Conservation (phyloP, 2,329 filamentous ascomycete species). For the Endocalyx cinctus region DNA sequence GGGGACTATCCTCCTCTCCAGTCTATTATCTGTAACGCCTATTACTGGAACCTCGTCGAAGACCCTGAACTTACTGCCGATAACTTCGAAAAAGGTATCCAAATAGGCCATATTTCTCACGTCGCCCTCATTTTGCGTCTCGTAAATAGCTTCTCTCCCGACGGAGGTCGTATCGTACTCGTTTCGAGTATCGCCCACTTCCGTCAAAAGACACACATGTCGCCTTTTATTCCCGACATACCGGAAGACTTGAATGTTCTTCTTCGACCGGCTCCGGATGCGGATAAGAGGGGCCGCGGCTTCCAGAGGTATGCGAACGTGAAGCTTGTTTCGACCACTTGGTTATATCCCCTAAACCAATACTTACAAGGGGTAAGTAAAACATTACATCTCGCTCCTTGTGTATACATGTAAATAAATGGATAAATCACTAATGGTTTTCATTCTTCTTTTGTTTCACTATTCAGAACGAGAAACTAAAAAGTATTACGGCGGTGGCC, state of each 20-base stretch:
- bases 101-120: conserved; percentile 33
- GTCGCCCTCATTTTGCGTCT: conserved; percentile 27
- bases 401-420: too few species aligned
- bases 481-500: conserved; percentile 3
- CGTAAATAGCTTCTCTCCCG: conserved; percentile 54
- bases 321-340: conserved; percentile 32
- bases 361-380: conserved; percentile 15
- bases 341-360: conserved; percentile 33
- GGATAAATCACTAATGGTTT: too few species aligned
- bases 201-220: conserved; percentile 31
- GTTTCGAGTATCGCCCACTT: conserved; percentile 29
- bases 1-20: conserved; percentile 23
- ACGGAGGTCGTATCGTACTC: conserved; percentile 59
- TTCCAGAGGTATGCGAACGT: conserved; percentile 38
- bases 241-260: conserved; percentile 31
- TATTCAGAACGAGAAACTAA: background rate
- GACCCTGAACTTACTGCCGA: conserved; percentile 27
- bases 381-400: background rate
- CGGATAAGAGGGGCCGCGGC: conserved; percentile 28
- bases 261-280: conserved; percentile 26
- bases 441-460: background rate
- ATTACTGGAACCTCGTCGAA: conserved; percentile 29
- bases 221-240: conserved; percentile 29
- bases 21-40: conserved; percentile 35
- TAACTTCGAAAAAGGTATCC: conserved; percentile 34